Evolutionary conservation across 2,329 filamentous ascomycete genomes (phyloP).

Genomic region (Colletotrichum sp.): DNA sequence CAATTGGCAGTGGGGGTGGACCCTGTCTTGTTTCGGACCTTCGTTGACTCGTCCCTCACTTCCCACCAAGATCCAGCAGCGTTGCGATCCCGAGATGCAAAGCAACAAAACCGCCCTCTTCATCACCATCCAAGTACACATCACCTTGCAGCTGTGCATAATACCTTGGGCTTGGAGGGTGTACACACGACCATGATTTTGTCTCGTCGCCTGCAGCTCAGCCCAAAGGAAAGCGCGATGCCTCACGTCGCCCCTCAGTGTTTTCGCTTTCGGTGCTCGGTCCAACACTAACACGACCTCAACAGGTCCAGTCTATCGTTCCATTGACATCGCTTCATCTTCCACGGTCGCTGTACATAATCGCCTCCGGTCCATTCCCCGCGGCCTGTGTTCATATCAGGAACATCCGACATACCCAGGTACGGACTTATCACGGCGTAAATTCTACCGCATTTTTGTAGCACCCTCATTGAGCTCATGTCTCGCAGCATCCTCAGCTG

Average conservation of each 20-base stretch:
- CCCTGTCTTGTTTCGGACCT: slow-evolving; percentile 16
- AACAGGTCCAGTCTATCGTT: background rate
- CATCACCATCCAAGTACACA: background rate
- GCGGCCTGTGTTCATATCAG: background rate
- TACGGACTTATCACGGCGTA: background rate
- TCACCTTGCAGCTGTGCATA: background rate
- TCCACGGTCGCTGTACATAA: background rate
- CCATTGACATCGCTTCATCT: background rate
- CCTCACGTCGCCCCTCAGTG: background rate
- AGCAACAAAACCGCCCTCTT: background rate
- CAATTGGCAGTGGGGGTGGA: slow-evolving; percentile 1
- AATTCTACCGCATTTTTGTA: background rate
- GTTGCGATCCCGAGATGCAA: background rate
- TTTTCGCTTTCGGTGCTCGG: background rate
- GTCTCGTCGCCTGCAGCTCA: background rate
- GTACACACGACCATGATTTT: background rate
- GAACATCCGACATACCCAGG: background rate
- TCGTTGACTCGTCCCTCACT: background rate
- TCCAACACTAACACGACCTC: background rate
- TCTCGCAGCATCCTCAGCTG: background rate
- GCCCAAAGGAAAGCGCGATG: background rate
- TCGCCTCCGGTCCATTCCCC: background rate
- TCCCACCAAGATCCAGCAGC: background rate
- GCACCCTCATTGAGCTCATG: background rate
- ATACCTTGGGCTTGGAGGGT: background rate